These are phyloP conservation scores for Gastrolobium villosum DNA, from an alignment of 306 rosid species.

Conservation along the genomic window DNA sequence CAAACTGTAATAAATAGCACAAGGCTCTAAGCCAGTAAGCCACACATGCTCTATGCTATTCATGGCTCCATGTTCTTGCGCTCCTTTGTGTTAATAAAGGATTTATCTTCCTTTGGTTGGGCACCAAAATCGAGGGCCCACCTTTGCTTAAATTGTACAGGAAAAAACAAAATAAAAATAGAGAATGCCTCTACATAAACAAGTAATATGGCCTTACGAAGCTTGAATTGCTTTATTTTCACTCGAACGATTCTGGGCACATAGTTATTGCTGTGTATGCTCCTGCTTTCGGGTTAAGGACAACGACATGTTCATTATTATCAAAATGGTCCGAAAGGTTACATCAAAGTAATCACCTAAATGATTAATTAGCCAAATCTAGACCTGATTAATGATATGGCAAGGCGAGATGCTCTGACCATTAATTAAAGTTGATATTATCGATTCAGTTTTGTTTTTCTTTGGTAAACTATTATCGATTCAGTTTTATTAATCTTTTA, in stretches of 20 bases:
- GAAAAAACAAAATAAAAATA: neutral
- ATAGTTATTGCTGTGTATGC: neutral
- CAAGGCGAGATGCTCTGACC: slow-evolving; percentile 1
- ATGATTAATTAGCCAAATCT: no score
- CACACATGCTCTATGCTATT: no score
- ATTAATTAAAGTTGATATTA: neutral
- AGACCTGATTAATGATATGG: no score
- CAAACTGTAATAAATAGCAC: no score
- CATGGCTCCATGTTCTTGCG: no score
- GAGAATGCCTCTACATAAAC: no score
- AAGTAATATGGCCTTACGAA: neutral
- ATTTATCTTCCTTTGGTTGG: neutral
- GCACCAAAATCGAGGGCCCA: neutral
- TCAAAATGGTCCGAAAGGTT: neutral
- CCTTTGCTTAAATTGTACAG: neutral
- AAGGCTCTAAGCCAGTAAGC: no score
- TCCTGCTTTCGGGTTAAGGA: neutral
- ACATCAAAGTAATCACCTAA: neutral
- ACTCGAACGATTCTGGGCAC: neutral
- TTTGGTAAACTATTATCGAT: no score
- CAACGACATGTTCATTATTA: neutral
- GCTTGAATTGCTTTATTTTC: neutral
- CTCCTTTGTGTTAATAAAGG: no score
- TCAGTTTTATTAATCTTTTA: no score
- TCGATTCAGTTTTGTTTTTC: neutral